Conservation (phyloP, 2,329 filamentous ascomycete genomes). For the Cladophialophora exuberans region DNA sequence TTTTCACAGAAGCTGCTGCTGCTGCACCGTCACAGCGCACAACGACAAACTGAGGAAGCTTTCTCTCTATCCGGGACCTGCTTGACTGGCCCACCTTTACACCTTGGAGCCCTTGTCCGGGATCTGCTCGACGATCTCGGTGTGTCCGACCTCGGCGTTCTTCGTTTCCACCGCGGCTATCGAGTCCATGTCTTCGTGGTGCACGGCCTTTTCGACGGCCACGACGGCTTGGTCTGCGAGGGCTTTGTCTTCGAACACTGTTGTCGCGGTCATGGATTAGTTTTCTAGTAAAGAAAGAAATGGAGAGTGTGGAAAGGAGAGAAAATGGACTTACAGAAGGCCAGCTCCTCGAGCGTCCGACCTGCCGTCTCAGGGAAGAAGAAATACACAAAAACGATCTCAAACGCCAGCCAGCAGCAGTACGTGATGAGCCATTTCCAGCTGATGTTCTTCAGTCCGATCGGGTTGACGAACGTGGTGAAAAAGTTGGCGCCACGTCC, state of each 20-base stretch:
- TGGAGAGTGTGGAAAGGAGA: not conserved
- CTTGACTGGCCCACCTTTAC: conserved; percentile 1
- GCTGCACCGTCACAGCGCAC: too few species aligned
- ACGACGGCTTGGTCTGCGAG: conserved; percentile 41
- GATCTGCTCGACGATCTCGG: conserved; percentile 15
- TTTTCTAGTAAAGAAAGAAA: not conserved
- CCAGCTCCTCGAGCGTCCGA: conserved; percentile 50
- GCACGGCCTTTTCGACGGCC: conserved; percentile 43
- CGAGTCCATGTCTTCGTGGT: conserved; percentile 29
- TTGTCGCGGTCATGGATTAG: not conserved
- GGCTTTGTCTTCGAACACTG: conserved; percentile 44
- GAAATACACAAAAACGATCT: conserved; percentile 48
- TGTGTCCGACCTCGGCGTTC: conserved; percentile 3
- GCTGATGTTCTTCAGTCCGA: conserved; percentile 46
- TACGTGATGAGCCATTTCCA: conserved; percentile 53
- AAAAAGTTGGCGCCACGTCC: conserved; percentile 55
- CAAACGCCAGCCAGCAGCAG: conserved; percentile 47
- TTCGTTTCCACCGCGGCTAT: conserved; percentile 12
- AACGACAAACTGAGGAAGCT: too few species aligned
- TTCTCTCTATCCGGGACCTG: too few species aligned
- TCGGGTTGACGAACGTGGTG: conserved; percentile 53
- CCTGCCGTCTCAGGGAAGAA: conserved; percentile 50
- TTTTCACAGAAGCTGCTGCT: too few species aligned
- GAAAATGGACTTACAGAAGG: conserved; percentile 40
- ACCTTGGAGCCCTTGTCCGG: conserved; percentile 6